Evolutionary conservation across 176 grass and related monocot species (phyloP).

Genomic region (Rhipidocladum racemiflorum): DNA sequence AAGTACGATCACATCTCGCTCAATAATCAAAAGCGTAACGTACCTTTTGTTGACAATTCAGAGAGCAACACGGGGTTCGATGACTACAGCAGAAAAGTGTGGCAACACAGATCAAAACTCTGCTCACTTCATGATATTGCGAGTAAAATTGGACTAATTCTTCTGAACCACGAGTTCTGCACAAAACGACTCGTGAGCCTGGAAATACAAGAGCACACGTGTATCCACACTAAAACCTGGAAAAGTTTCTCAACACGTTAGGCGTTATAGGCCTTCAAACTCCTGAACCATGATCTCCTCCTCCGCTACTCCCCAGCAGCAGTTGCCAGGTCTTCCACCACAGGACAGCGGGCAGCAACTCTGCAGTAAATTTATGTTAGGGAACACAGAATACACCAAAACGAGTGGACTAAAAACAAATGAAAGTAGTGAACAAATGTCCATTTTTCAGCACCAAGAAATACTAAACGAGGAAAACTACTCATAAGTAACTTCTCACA

Average conservation of each 20-base stretch:
- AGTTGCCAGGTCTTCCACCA: conserved; percentile 12
- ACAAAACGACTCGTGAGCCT: not conserved
- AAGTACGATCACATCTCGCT: not conserved
- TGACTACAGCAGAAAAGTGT: not conserved
- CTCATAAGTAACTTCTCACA: not conserved
- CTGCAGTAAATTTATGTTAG: conserved; percentile 22
- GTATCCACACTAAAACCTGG: not conserved
- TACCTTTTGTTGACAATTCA: not conserved
- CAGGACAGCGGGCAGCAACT: conserved; percentile 46
- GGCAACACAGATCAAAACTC: not conserved
- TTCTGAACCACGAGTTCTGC: not conserved
- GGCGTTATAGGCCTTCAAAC: conserved; percentile 23
- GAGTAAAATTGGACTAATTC: not conserved
- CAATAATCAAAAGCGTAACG: not conserved
- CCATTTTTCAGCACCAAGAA: not conserved
- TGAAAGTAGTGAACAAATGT: not conserved
- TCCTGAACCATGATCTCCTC: conserved; percentile 64
- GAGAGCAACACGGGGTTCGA: not conserved
- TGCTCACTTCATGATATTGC: not conserved
- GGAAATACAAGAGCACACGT: not conserved
- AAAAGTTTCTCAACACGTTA: not conserved
- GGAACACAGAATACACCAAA: conserved; percentile 20
- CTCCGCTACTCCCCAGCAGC: conserved; percentile 42
- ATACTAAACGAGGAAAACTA: not conserved
- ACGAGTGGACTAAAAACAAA: not conserved